A percentile compares a stretch with the other conserved stretches of the same genome.
These are phyloP conservation scores for Mallotus japonicus DNA, from an alignment of 441 rosid genomes.

Conservation along the genomic window DNA sequence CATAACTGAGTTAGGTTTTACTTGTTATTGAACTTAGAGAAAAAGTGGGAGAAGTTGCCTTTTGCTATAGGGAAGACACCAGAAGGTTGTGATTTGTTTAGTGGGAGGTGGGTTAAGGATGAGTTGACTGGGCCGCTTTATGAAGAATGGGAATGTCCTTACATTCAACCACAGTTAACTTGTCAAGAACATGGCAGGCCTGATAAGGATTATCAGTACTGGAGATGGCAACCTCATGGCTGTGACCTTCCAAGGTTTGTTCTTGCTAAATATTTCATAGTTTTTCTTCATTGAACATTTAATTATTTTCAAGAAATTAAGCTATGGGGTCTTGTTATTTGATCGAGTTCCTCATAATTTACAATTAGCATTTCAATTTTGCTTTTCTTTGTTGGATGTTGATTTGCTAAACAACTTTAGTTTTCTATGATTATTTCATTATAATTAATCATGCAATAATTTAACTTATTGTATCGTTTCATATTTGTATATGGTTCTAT, in stretches of 20 bases:
- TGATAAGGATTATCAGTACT: constrained; percentile 62
- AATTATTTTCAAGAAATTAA: too few relatives aligned
- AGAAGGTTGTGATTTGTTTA: constrained; percentile 62
- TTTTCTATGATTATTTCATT: too few relatives aligned
- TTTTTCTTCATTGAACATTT: too few relatives aligned
- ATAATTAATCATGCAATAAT: too few relatives aligned
- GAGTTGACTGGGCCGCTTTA: constrained; percentile 63
- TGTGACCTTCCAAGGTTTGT: constrained; percentile 77
- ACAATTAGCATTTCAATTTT: neutral
- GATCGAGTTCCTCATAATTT: too few relatives aligned
- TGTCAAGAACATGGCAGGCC: constrained; percentile 84
- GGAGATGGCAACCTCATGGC: constrained; percentile 87
- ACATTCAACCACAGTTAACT: constrained; percentile 91
- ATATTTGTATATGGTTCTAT: too few relatives aligned
- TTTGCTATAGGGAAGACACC: constrained; percentile 53
- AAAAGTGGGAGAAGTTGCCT: constrained; percentile 47
- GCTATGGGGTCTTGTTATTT: too few relatives aligned
- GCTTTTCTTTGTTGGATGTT: neutral
- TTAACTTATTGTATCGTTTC: too few relatives aligned
- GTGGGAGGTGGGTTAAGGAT: constrained; percentile 82
- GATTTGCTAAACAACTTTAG: neutral
- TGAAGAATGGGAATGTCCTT: constrained; percentile 81
- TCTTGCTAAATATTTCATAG: neutral
- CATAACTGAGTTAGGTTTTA: constrained; percentile 17
- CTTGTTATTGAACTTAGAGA: constrained; percentile 39